These are phyloP conservation scores for Thielaviopsis musarum DNA, from an alignment of 2,329 filamentous ascomycete species.

Conservation along the genomic window DNA sequence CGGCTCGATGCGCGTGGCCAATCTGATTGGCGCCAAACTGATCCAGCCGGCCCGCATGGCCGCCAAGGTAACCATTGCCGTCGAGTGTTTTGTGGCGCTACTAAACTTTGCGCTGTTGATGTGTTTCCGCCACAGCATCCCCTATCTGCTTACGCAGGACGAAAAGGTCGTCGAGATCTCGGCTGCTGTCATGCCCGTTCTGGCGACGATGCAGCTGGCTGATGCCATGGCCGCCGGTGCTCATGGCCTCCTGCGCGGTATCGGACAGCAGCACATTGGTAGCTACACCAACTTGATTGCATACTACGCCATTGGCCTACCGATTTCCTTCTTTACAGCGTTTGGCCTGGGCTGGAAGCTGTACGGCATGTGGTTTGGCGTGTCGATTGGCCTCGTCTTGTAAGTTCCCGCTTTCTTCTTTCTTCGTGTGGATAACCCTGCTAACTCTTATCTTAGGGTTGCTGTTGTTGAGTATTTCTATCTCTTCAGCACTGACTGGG, in stretches of 20 bases:
- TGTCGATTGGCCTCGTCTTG: conserved; percentile 54
- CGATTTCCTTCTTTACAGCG: conserved; percentile 60
- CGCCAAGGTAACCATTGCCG: conserved; percentile 57
- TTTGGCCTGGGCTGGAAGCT: conserved; percentile 67
- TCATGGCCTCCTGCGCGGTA: conserved; percentile 70
- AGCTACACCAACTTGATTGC: conserved; percentile 75
- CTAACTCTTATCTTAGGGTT: conserved; percentile 23
- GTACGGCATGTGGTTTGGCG: conserved; percentile 65
- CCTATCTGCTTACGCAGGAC: conserved; percentile 63
- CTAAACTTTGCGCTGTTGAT: conserved; percentile 61
- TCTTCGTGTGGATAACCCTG: neutral
- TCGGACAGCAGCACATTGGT: conserved; percentile 78
- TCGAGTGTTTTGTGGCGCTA: conserved; percentile 53
- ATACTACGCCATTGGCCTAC: conserved; percentile 77
- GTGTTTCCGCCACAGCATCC: conserved; percentile 53
- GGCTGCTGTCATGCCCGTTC: conserved; percentile 56
- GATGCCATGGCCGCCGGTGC: conserved; percentile 66
- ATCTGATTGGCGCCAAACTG: conserved; percentile 75
- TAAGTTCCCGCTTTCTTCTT: conserved; percentile 21
- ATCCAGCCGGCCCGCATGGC: conserved; percentile 65
- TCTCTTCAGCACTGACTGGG: conserved; percentile 35
- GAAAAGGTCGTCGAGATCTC: conserved; percentile 51
- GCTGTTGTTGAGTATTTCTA: conserved; percentile 37
- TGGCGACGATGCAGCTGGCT: conserved; percentile 78
- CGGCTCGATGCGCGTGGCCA: conserved; percentile 74